Base-by-base conservation (phyloP, 2,329 filamentous ascomycete species). In the Aspergillus pseudoglaucus region DNA sequence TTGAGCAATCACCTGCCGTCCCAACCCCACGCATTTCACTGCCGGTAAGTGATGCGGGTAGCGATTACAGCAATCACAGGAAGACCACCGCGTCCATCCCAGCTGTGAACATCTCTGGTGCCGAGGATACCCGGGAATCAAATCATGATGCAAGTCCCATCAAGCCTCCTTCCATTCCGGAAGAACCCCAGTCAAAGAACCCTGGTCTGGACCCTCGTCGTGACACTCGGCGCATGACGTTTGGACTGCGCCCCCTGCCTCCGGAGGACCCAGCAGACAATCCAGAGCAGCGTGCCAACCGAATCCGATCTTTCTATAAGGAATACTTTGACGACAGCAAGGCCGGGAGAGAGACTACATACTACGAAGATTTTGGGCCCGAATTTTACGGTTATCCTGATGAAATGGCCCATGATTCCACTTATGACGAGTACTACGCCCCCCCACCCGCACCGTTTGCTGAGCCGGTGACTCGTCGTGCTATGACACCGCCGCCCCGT, bases 251-350 rank as follows among this genome's bases (percentile, higher is more conserved):
- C 14, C 93, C 93, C 18, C 77, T 98, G 53, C 93, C 93, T 4
- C 88, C 90, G 32, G 84, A 90, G 61, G 87, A 95, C 54, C 82
- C 88, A 39, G 81, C 84, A 3, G 93, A 97, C 64, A 91, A 96
- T 64, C 90, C 93, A 0, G 93, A 97, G 68, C 84, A 91, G 62
- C 83, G 93, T 60, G 93, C 93, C 54, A 97, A 96, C 75, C 84
- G 93, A 49, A 98, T 98, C 57, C 82, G 93, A 66, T 98, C 93
- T 3, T 98, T 98, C 75, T 98, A 98, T 76, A 96, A 96, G 74
- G 93, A 98, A 66, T 98, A 98, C 73, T 98, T 98, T 59, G 93
- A 97, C 56, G 91, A 96, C 38, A 82, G 76, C 50, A 87, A 83
- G 64, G 68, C 72, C 2, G 72, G 70, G 38, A 58, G 65, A 51